Conservation (phyloP, 768 basidiomycete species). For the Lactifluus hygrophoroides region DNA sequence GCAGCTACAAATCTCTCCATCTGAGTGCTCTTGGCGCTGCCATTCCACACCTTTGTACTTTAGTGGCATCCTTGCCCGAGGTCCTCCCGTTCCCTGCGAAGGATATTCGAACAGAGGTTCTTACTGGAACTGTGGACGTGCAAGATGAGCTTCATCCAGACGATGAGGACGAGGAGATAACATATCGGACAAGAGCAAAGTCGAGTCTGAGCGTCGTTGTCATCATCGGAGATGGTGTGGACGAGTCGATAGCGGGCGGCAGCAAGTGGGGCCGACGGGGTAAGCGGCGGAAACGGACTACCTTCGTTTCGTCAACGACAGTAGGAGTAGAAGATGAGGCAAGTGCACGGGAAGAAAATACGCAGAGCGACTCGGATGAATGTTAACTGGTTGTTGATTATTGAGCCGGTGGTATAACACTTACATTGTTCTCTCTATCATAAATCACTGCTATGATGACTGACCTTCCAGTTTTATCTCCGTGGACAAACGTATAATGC, state of each 20-base stretch:
- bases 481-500: not conserved
- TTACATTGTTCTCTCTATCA: not conserved
- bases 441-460: too few relatives aligned
- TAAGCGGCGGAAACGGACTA: constrained; percentile 14
- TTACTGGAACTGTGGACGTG: constrained; percentile 64
- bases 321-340: not conserved
- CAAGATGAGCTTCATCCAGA: constrained; percentile 74
- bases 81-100: constrained; percentile 58
- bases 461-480: not conserved
- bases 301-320: not conserved
- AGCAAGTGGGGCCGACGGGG: constrained; percentile 19
- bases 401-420: too few relatives aligned
- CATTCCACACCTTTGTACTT: constrained; percentile 68
- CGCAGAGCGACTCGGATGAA: not conserved
- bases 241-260: constrained; percentile 27
- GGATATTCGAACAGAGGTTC: constrained; percentile 53
- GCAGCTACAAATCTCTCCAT: constrained; percentile 63
- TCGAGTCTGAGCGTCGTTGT: constrained; percentile 55
- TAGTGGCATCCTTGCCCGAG: constrained; percentile 61
- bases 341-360: not conserved
- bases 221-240: constrained; percentile 54
- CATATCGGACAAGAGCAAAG: constrained; percentile 54
- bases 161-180: constrained; percentile 64
- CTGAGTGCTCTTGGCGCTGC: constrained; percentile 85
- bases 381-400: not conserved